Conservation (phyloP, 1,284 basidiomycete genomes). For the Ustilago esculenta region DNA sequence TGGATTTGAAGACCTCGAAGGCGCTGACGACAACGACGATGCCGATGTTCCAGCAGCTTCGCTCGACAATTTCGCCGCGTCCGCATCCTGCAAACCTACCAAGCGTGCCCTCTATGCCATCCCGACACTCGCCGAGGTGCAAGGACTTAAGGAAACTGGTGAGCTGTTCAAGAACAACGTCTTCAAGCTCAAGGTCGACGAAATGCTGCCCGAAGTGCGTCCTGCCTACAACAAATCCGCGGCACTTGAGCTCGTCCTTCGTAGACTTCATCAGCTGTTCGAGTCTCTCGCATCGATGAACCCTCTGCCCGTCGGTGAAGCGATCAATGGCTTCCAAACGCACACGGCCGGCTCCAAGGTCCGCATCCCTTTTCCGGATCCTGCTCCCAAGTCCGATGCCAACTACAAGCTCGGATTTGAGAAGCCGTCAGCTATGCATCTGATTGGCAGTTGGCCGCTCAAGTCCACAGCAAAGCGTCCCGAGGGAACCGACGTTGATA, state of each 20-base stretch:
- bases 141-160: constrained; percentile 78
- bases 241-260: constrained; percentile 59
- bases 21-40: constrained; percentile 43
- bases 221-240: constrained; percentile 48
- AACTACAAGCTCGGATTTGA: constrained; percentile 79
- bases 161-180: constrained; percentile 83
- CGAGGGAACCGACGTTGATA: constrained; percentile 59
- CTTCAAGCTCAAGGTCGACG: constrained; percentile 81
- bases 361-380: constrained; percentile 69
- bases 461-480: constrained; percentile 55
- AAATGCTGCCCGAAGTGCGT: constrained; percentile 60
- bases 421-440: constrained; percentile 79
- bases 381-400: constrained; percentile 68
- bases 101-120: constrained; percentile 68
- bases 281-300: constrained; percentile 39
- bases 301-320: constrained; percentile 36
- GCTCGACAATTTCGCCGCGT: constrained; percentile 3
- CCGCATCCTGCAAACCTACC: constrained; percentile 42
- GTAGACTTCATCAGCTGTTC: constrained; percentile 55
- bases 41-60: constrained; percentile 5
- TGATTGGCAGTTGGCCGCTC: constrained; percentile 67
- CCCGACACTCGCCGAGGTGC: constrained; percentile 75
- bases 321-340: constrained; percentile 68
- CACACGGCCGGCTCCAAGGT: constrained; percentile 67
- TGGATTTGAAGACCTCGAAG: constrained; percentile 62